These are phyloP conservation scores for Entomortierella lignicola DNA, from an alignment of 192 early-diverging fungal species.

Conservation along the genomic window DNA sequence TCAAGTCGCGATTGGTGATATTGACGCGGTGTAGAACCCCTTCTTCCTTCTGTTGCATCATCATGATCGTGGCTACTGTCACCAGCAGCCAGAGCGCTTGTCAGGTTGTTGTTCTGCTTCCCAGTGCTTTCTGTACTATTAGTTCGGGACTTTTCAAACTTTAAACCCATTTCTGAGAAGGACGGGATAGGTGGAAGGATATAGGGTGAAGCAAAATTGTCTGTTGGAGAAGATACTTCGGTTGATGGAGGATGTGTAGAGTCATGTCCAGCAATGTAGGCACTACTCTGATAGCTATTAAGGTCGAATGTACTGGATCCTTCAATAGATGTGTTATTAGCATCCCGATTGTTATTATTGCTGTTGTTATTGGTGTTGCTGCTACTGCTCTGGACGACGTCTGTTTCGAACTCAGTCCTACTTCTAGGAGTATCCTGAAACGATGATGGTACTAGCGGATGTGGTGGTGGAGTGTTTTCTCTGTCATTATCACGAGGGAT, in stretches of 20 bases:
- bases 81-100: background rate
- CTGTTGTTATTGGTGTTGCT: background rate
- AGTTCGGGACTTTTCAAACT: constrained; percentile 26
- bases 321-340: background rate
- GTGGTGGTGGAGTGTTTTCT: background rate
- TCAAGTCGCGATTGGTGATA: background rate
- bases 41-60: background rate
- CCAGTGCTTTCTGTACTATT: background rate
- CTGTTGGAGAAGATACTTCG: constrained; percentile 12
- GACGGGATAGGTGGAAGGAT: constrained; percentile 39
- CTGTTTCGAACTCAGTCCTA: background rate
- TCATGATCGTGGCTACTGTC: background rate
- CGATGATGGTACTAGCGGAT: background rate
- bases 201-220: constrained; percentile 22
- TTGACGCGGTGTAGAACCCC: constrained; percentile 1
- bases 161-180: constrained; percentile 41
- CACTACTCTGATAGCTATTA: background rate
- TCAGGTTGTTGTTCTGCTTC: background rate
- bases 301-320: background rate
- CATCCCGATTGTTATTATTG: background rate
- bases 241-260: constrained; percentile 9
- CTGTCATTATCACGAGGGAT: background rate
- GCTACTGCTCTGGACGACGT: background rate
- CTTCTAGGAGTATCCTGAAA: background rate
- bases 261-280: background rate